Evolutionary conservation across 495 filamentous ascomycete genomes (phyloP), one percentile per base, ranked within the genome.

Genomic region (Pseudoneurospora amorphoporcata): DNA sequence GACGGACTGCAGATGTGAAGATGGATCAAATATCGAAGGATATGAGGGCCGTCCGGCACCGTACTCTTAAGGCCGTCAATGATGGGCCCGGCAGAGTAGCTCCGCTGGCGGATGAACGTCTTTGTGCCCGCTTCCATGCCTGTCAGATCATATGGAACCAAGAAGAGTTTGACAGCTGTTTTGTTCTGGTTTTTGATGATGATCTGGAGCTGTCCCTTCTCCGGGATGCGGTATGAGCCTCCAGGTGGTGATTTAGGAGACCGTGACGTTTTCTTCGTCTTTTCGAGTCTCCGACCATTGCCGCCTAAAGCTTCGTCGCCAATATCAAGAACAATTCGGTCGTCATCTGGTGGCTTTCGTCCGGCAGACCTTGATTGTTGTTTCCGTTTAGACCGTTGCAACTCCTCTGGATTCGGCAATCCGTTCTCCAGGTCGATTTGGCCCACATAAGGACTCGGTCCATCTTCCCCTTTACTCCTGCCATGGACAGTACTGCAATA

Each of bases 101-200:
- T 94, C 71, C 97, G 90, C 80, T 99, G 95, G 68, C 95, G 89
- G 74, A 99, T 91, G 75, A 99, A 99, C 3, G 95, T 99, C 78
- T 98, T 98, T 19, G 92, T 95, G 1, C 94, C 94, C 10, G 93
- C 86, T 74, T 95, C 92, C 96, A 99, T 99, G 71, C 94, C 95
- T n/a, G 88, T 86, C 8, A 99, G 86, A 80, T 98, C 94, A 77
- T 99, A 99, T 0, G 96, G 95, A 35, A 99, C 90, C 16, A 98
- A 86, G 75, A 98, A 99, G 17, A 98, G 83, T 79, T 98, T 98
- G 69, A 98, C 93, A 5, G 94, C 94, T 4, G 94, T 98, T 79
- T 97, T 98, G 84, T 97, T 94, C 12, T 93, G 94, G 75, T 97
- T 98, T 78, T 97, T 96, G 81, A 98, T 95, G 68, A 99, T 91